Evolutionary conservation across 73 alveolate genomes (phyloP), one percentile per base, ranked within the genome.

Genomic region (Uronychia setigera): DNA sequence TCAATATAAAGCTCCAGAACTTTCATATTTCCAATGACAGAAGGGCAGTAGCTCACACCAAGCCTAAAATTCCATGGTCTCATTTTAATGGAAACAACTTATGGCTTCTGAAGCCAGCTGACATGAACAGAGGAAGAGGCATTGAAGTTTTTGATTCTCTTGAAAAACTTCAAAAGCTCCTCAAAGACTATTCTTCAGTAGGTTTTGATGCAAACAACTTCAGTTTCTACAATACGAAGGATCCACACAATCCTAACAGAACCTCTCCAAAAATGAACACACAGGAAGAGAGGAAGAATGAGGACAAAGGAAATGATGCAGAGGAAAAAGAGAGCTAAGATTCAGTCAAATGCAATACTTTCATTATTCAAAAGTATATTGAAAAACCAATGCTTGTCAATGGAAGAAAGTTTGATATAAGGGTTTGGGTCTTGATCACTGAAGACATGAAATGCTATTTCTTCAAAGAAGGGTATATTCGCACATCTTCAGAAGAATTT

Each of bases 391-490:
- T 96, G 33, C 86, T 95, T 59, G 85, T 93, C 79, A 81, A 92
- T 32, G 91, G 92, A 67, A 90, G 99, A 76, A 96, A 93, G 80
- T 93, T 93, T 77, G 99, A 96, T 76, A 96, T 96, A 58, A 86
- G 99, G 87, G 91, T 93, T 26, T 96, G 98, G 98, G 99, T 94
- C 27, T 83, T 96, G 77, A 83, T 96, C 19, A 90, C 98, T 31
- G 92, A 93, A 57, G 94, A 90, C 30, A 77, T 80, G 85, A 93
- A 92, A 80, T 94, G 94, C 59, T 96, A 91, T 89, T 86, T 95
- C 34, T 96, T 95, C 83, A 88, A 87, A 83, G 98, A 95, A 92
- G 98, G 99, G n/a, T 96, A 95, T 76, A 93, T 96, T 58, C 87
- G 98, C 84, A 96, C 99, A 0, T 92, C 96, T 33, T 89, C 95